A percentile compares a stretch with the other conserved stretches of the same genome.
phyloP scores from a whole-genome alignment of 495 filamentous ascomycete species.

The Neurospora discreta region DNA sequence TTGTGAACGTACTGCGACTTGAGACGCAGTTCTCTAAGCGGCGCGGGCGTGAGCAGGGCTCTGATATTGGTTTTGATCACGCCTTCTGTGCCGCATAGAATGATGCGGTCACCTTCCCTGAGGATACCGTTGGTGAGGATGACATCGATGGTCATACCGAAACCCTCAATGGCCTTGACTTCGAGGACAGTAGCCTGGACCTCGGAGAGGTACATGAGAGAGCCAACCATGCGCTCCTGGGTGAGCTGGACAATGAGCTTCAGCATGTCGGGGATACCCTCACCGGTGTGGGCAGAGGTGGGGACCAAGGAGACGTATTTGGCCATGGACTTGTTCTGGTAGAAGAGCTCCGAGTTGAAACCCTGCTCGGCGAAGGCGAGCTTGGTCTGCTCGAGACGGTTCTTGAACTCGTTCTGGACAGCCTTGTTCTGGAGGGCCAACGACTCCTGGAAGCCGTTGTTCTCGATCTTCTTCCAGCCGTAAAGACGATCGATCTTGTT shows the following conservation, averaged over 20 bases:
- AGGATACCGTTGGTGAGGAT: conserved; percentile 93
- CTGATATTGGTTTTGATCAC: conserved; percentile 91
- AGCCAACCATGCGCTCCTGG: conserved; percentile 95
- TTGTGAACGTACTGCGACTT: conserved; percentile 95
- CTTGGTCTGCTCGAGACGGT: conserved; percentile 83
- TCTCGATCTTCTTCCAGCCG: conserved; percentile 93
- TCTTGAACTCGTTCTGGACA: conserved; percentile 89
- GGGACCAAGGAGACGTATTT: conserved; percentile 88
- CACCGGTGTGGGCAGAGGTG: conserved; percentile 93
- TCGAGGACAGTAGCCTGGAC: conserved; percentile 97
- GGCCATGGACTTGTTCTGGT: conserved; percentile 95
- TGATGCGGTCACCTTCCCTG: conserved; percentile 86
- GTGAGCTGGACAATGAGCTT: conserved; percentile 86
- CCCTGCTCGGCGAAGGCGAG: conserved; percentile 89
- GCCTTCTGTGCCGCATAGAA: conserved; percentile 90
- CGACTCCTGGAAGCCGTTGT: conserved; percentile 95
- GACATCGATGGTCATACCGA: conserved; percentile 98
- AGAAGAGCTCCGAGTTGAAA: conserved; percentile 95
- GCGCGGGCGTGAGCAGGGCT: conserved; percentile 90
- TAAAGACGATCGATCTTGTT: conserved; percentile 99
- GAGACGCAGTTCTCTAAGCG: conserved; percentile 86
- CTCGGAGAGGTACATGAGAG: conserved; percentile 96
- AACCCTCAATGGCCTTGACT: conserved; percentile 97
- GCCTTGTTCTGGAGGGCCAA: conserved; percentile 83
- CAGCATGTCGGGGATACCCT: conserved; percentile 98